These are phyloP conservation scores for Carex sylvatica DNA, from an alignment of 202 grass and related monocot species.

Conservation along the genomic window DNA sequence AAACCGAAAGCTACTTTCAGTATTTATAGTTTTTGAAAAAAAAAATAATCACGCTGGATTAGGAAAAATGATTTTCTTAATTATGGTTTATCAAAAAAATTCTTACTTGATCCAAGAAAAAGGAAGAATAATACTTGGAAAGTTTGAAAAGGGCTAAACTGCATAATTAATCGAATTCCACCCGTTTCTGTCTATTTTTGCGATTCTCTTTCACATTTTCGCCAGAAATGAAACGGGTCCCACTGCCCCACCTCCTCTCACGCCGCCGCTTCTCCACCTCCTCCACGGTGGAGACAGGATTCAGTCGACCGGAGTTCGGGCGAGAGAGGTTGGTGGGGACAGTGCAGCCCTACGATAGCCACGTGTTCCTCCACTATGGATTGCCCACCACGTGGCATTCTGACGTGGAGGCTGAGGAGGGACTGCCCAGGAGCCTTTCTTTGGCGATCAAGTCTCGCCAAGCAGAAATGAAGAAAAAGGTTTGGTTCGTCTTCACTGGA, in stretches of 20 bases:
- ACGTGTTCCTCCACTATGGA: conserved; percentile 90
- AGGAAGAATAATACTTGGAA: too few species aligned
- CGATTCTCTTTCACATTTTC: too few species aligned
- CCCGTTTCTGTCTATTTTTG: background rate
- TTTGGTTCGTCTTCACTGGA: conserved; percentile 18
- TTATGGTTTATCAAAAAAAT: too few species aligned
- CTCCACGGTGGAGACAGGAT: conserved; percentile 45
- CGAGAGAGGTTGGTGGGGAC: conserved; percentile 64
- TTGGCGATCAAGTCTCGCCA: conserved; percentile 60
- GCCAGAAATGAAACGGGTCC: conserved; percentile 1
- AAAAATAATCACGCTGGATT: too few species aligned
- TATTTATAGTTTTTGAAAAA: too few species aligned
- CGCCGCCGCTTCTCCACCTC: conserved; percentile 16
- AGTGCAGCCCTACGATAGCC: conserved; percentile 77
- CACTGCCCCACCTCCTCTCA: background rate
- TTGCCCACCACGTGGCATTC: conserved; percentile 58
- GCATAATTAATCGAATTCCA: background rate
- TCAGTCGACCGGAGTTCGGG: conserved; percentile 60
- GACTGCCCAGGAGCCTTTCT: conserved; percentile 64
- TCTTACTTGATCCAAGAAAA: too few species aligned
- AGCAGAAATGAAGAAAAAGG: conserved; percentile 60
- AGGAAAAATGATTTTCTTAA: too few species aligned
- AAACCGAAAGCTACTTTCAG: too few species aligned
- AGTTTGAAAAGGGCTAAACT: too few species aligned
- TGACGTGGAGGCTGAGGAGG: conserved; percentile 54